Conservation (phyloP, 345 rosid genomes). For the Eucalyptus urophylla region DNA sequence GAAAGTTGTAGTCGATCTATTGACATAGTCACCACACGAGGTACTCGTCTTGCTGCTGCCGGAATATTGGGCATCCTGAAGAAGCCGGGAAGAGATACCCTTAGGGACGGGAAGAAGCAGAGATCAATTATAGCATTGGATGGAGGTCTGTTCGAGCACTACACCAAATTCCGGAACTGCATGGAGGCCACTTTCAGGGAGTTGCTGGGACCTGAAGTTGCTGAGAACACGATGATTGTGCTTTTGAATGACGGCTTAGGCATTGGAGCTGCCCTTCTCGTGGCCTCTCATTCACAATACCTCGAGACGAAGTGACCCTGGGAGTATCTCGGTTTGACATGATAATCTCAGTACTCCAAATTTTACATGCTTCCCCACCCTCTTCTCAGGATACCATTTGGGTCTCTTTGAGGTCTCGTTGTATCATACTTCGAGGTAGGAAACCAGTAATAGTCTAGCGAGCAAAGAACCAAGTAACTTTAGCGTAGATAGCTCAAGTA, state of each 20-base stretch:
- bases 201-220: conserved; percentile 46
- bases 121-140: conserved; percentile 53
- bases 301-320: background rate
- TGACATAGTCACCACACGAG: conserved; percentile 20
- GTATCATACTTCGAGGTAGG: too few relatives aligned
- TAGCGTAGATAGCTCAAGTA: too few relatives aligned
- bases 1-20: conserved; percentile 15
- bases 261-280: conserved; percentile 65
- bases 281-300: conserved; percentile 65
- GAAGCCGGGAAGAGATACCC: too few relatives aligned
- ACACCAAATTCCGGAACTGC: conserved; percentile 32
- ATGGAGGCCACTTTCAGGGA: conserved; percentile 44
- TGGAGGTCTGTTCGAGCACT: conserved; percentile 65
- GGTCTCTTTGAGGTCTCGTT: too few relatives aligned
- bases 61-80: too few relatives aligned
- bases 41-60: conserved; percentile 30
- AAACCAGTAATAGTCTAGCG: too few relatives aligned
- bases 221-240: conserved; percentile 13
- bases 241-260: conserved; percentile 68
- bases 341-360: too few relatives aligned
- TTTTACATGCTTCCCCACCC: too few relatives aligned
- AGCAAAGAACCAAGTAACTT: too few relatives aligned
- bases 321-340: background rate
- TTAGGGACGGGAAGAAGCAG: conserved; percentile 23
- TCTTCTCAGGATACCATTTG: too few relatives aligned